phyloP scores from a whole-genome alignment of 495 filamentous ascomycete species.

The Penicillium ochrochloron region DNA sequence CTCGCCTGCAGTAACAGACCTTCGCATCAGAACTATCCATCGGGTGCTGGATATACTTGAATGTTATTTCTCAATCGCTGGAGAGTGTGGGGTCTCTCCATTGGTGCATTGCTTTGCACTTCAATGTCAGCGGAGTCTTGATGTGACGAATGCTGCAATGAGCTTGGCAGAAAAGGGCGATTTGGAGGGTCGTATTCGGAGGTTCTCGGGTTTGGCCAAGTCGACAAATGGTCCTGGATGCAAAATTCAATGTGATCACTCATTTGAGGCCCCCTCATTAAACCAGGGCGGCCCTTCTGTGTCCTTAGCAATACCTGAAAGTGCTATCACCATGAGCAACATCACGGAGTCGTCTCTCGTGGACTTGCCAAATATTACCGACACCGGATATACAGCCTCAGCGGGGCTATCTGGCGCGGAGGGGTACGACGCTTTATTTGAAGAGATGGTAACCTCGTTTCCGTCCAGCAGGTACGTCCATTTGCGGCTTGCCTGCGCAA shows the following conservation, averaged over 20 bases:
- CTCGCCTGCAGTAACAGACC: constrained; percentile 7
- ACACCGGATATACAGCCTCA: not conserved
- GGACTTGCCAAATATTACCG: not conserved
- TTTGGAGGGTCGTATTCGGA: not conserved
- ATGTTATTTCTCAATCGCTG: constrained; percentile 22
- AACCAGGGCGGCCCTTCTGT: not conserved
- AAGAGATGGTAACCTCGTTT: constrained; percentile 29
- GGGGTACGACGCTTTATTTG: constrained; percentile 30
- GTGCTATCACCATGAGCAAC: not conserved
- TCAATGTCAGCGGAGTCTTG: constrained; percentile 22
- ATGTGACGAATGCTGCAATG: not conserved
- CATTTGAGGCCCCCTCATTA: not conserved
- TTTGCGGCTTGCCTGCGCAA: not conserved
- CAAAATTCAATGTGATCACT: not conserved
- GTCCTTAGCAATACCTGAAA: not conserved
- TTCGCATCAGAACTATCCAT: constrained; percentile 12
- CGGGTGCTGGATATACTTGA: constrained; percentile 25
- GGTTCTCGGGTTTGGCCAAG: constrained; percentile 4
- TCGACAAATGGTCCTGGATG: not conserved
- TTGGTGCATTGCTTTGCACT: constrained; percentile 26
- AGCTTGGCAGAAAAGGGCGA: not conserved
- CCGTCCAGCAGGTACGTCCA: constrained; percentile 22
- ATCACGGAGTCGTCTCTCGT: not conserved
- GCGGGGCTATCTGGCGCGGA: constrained; percentile 9
- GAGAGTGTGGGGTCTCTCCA: constrained; percentile 19